These are phyloP conservation scores for Geotrichum restrictum DNA, from an alignment of 1,139 yeast species.

Conservation along the genomic window DNA sequence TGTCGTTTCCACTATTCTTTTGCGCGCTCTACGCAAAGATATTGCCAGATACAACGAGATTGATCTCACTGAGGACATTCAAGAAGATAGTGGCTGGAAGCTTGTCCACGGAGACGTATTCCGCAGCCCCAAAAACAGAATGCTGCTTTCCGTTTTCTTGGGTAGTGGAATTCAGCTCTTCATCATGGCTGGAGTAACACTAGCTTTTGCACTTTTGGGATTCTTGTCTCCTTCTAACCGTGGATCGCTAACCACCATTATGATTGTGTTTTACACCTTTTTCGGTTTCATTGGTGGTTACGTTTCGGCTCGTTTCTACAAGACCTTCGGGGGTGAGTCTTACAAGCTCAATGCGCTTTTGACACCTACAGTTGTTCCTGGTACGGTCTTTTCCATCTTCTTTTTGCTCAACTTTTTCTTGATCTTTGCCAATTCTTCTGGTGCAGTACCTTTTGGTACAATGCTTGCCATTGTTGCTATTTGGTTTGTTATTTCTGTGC, in stretches of 20 bases:
- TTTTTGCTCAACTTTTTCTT: constrained; percentile 76
- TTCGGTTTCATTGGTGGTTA: constrained; percentile 81
- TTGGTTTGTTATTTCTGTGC: constrained; percentile 85
- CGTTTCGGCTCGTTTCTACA: constrained; percentile 79
- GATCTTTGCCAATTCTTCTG: constrained; percentile 75
- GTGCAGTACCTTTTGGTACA: constrained; percentile 92
- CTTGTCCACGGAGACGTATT: constrained; percentile 93
- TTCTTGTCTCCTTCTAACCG: constrained; percentile 90
- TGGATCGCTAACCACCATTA: constrained; percentile 86
- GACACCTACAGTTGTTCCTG: constrained; percentile 84
- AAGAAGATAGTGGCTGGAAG: constrained; percentile 98
- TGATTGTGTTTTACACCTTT: constrained; percentile 76
- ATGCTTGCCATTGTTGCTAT: constrained; percentile 74
- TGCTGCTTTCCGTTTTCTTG: constrained; percentile 70
- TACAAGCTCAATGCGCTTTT: constrained; percentile 84
- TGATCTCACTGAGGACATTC: constrained; percentile 72
- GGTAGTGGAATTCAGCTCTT: constrained; percentile 89
- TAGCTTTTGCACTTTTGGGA: constrained; percentile 82
- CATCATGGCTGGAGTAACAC: constrained; percentile 69
- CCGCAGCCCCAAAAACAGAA: constrained; percentile 70
- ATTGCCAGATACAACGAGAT: constrained; percentile 85
- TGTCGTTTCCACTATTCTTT: constrained; percentile 73
- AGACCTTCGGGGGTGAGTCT: constrained; percentile 84
- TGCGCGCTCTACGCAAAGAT: constrained; percentile 79
- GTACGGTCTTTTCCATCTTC: constrained; percentile 59